Percentiles rank a stretch among this genome's conserved stretches.
Evolutionary conservation across 2,329 filamentous ascomycete species (phyloP).

Genomic region (Pyrenophora graminea): DNA sequence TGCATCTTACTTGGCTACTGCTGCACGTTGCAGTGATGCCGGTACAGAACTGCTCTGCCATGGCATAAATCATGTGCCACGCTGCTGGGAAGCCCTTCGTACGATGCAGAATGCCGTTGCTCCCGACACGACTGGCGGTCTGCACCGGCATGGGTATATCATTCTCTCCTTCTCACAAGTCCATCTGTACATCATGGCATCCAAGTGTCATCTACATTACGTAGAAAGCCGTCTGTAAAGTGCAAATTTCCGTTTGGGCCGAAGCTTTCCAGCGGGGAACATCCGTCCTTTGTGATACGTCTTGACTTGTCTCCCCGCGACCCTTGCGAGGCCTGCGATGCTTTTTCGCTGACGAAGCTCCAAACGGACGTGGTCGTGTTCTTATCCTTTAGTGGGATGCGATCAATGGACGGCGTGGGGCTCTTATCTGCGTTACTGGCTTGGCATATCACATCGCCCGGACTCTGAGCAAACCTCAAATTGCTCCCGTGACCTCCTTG

Average conservation of each 20-base stretch:
- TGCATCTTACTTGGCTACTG: constrained; percentile 19
- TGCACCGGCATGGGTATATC: neutral
- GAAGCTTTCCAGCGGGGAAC: constrained; percentile 29
- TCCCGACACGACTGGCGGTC: constrained; percentile 1
- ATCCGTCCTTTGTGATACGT: constrained; percentile 15
- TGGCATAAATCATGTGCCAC: constrained; percentile 9
- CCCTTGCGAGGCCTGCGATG: constrained; percentile 23
- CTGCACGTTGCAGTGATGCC: constrained; percentile 15
- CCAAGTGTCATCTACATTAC: constrained; percentile 26
- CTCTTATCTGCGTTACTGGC: constrained; percentile 22
- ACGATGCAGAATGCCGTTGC: constrained; percentile 1
- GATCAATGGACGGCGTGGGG: constrained; percentile 25
- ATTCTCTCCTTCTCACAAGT: neutral
- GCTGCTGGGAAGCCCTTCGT: neutral
- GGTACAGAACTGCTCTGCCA: constrained; percentile 7
- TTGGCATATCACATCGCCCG: constrained; percentile 12
- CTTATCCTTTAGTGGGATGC: constrained; percentile 36
- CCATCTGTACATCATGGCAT: neutral
- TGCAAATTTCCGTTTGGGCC: constrained; percentile 26
- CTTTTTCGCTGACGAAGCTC: constrained; percentile 27
- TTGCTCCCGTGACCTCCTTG: constrained; percentile 22
- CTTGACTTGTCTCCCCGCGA: constrained; percentile 11
- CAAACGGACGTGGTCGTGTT: constrained; percentile 22
- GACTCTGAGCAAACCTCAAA: constrained; percentile 29
- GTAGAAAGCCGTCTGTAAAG: constrained; percentile 37